Evolutionary conservation across 2,329 filamentous ascomycete species (phyloP).

Genomic region (Talaromyces sp.): DNA sequence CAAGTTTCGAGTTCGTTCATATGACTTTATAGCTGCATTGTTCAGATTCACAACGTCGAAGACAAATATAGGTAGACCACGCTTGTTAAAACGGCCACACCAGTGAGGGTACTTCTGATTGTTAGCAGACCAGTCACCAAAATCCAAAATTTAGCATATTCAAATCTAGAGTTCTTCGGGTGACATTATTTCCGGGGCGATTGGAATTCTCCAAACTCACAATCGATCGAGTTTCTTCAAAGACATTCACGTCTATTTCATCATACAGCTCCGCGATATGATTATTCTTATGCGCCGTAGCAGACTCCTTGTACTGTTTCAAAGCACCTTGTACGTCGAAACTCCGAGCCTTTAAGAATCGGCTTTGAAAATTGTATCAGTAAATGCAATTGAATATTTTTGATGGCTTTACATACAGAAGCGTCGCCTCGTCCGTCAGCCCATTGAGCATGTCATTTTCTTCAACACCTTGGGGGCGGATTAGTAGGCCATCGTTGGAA

Average conservation of each 20-base stretch:
- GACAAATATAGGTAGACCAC: background rate
- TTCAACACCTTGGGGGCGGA: background rate
- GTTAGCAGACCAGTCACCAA: background rate
- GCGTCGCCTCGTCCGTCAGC: background rate
- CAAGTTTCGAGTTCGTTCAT: slow-evolving; percentile 1
- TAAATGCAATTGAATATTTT: background rate
- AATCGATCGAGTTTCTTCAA: background rate
- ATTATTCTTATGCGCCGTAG: background rate
- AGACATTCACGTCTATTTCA: background rate
- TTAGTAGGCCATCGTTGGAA: background rate
- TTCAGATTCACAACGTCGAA: background rate
- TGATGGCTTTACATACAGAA: background rate
- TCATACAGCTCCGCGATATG: background rate
- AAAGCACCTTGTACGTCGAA: background rate
- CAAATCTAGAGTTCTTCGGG: too few species aligned
- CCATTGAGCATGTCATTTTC: background rate
- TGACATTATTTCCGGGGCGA: too few species aligned
- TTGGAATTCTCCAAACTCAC: background rate
- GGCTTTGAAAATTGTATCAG: background rate
- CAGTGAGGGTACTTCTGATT: slow-evolving; percentile 2
- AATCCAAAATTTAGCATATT: background rate
- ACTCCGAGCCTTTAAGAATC: background rate
- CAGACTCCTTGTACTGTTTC: background rate
- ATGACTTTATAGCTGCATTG: background rate
- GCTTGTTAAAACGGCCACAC: background rate